Evolutionary conservation across 768 basidiomycete genomes (phyloP).

Genomic region (Amanita exitialis): DNA sequence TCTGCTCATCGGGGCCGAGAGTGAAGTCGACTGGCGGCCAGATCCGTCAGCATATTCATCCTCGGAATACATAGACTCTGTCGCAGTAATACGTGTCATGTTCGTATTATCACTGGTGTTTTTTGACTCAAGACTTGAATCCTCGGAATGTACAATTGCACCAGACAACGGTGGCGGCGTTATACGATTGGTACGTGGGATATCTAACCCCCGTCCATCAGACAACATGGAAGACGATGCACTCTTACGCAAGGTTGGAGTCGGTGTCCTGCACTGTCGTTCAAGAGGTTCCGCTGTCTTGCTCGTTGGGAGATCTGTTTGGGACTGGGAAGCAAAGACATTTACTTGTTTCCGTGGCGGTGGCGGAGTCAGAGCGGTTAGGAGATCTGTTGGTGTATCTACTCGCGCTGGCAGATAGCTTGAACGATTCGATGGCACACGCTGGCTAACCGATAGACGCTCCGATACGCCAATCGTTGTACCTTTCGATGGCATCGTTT

Average conservation of each 20-base stretch:
- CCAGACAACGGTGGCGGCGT: slow-evolving; percentile 35
- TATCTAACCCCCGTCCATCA: slow-evolving; percentile 29
- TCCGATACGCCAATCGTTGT: slow-evolving; percentile 18
- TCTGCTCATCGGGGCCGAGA: slow-evolving; percentile 39
- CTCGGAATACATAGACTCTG: slow-evolving; percentile 26
- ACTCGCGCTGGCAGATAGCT: slow-evolving; percentile 45
- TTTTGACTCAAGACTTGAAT: slow-evolving; percentile 17
- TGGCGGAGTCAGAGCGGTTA: slow-evolving; percentile 57
- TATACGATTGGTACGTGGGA: slow-evolving; percentile 19
- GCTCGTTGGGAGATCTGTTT: slow-evolving; percentile 33
- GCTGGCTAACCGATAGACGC: slow-evolving; percentile 12
- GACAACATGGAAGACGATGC: slow-evolving; percentile 46
- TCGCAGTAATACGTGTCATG: slow-evolving; percentile 12
- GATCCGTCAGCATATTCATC: slow-evolving; percentile 23
- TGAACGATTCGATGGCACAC: slow-evolving; percentile 22
- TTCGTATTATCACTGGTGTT: slow-evolving; percentile 13
- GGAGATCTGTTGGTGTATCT: slow-evolving; percentile 51
- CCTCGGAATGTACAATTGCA: slow-evolving; percentile 19
- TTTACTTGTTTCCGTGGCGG: slow-evolving; percentile 44
- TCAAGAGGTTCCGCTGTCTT: slow-evolving; percentile 4
- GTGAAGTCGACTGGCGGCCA: slow-evolving; percentile 35
- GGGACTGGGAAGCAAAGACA: slow-evolving; percentile 45
- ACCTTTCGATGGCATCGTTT: slow-evolving; percentile 16
- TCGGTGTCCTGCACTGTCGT: background rate
- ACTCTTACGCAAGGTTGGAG: slow-evolving; percentile 29